Conservation (phyloP, 2,329 filamentous ascomycete genomes). For the Dactylonectria estremocensis region DNA sequence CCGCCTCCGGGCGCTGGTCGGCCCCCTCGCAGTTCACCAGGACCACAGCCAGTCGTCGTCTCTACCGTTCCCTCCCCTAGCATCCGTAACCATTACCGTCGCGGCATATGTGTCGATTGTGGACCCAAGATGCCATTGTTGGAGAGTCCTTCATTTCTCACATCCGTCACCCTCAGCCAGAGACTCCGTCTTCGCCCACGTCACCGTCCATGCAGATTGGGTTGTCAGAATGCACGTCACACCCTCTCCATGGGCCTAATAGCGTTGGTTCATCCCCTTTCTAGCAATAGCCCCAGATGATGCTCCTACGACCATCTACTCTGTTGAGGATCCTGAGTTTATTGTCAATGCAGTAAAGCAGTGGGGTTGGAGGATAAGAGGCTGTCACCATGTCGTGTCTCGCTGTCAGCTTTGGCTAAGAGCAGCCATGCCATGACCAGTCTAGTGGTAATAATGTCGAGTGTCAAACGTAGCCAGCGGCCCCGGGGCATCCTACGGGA, state of each 20-base stretch:
- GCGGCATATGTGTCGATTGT: slow-evolving; percentile 22
- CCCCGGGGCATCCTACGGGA: slow-evolving; percentile 1
- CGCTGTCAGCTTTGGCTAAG: slow-evolving; percentile 32
- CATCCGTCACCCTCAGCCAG: not conserved
- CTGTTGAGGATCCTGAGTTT: slow-evolving; percentile 19
- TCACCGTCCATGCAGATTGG: slow-evolving; percentile 8
- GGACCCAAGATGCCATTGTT: slow-evolving; percentile 17
- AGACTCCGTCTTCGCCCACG: not conserved
- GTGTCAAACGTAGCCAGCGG: slow-evolving; percentile 5
- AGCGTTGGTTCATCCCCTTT: slow-evolving; percentile 11
- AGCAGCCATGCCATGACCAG: slow-evolving; percentile 20
- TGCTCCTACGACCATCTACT: slow-evolving; percentile 16
- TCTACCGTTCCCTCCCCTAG: not conserved
- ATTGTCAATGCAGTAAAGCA: slow-evolving; percentile 28
- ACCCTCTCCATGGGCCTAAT: slow-evolving; percentile 1
- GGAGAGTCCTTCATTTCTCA: slow-evolving; percentile 35
- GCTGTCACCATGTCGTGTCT: slow-evolving; percentile 30
- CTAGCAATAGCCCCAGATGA: slow-evolving; percentile 4
- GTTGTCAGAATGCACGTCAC: not conserved
- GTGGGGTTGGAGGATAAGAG: slow-evolving; percentile 19
- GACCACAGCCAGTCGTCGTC: slow-evolving; percentile 15
- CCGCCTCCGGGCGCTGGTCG: slow-evolving; percentile 15
- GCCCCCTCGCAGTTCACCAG: slow-evolving; percentile 18
- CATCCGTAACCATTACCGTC: slow-evolving; percentile 22
- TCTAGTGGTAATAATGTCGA: not conserved